These are phyloP conservation scores for Emergomyces orientalis DNA, from an alignment of 2,329 filamentous ascomycete species.

Conservation along the genomic window DNA sequence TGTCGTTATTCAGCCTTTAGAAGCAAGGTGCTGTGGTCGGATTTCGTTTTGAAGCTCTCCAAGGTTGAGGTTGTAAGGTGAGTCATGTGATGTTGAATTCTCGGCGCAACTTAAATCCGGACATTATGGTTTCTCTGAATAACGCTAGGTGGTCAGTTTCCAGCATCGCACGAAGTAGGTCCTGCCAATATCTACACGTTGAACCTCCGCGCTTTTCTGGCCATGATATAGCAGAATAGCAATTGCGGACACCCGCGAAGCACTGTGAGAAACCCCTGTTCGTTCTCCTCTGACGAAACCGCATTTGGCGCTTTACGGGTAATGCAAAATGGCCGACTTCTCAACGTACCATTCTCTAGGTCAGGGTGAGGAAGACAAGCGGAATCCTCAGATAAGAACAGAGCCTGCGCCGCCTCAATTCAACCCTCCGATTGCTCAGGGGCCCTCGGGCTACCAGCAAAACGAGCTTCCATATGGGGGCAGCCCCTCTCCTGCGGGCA, in stretches of 20 bases:
- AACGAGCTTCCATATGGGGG: slow-evolving; percentile 10
- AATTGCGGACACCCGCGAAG: slow-evolving; percentile 11
- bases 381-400: slow-evolving; percentile 42
- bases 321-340: slow-evolving; percentile 34
- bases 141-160: slow-evolving; percentile 10
- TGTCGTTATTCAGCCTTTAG: too few species aligned
- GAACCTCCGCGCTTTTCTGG: background rate
- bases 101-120: slow-evolving; percentile 6
- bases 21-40: too few species aligned
- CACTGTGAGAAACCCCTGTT: background rate
- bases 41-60: too few species aligned
- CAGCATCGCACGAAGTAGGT: background rate
- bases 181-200: background rate
- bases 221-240: slow-evolving; percentile 12
- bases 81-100: background rate
- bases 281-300: background rate
- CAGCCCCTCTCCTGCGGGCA: slow-evolving; percentile 18
- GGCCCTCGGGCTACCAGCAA: slow-evolving; percentile 23
- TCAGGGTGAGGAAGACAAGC: slow-evolving; percentile 43
- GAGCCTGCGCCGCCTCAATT: slow-evolving; percentile 50
- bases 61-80: too few species aligned
- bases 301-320: background rate
- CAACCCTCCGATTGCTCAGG: slow-evolving; percentile 31
- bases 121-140: background rate
- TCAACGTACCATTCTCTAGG: slow-evolving; percentile 34